Evolutionary conservation across 2,329 filamentous ascomycete species (phyloP).

Genomic region (Fusarium tricinctum): DNA sequence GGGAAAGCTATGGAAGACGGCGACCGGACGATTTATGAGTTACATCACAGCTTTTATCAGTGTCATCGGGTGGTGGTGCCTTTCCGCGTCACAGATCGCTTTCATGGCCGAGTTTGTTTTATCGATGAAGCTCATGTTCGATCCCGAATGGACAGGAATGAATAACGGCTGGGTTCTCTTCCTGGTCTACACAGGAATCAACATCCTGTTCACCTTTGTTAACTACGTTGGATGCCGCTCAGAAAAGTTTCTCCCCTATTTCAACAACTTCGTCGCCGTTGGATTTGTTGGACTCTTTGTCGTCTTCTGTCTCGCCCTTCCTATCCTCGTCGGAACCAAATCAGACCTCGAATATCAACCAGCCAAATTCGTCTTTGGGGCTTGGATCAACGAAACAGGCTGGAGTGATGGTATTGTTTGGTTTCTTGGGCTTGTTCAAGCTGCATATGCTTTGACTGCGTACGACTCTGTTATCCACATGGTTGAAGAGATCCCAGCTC

Average conservation of each 20-base stretch:
- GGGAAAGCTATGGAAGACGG: constrained; percentile 54
- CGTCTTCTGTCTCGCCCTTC: constrained; percentile 63
- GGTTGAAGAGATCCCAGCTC: constrained; percentile 68
- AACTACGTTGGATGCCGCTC: constrained; percentile 66
- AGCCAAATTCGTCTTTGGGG: constrained; percentile 65
- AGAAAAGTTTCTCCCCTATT: constrained; percentile 58
- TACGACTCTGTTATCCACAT: constrained; percentile 72
- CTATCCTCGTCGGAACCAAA: constrained; percentile 65
- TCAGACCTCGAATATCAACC: constrained; percentile 61
- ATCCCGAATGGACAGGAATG: constrained; percentile 60
- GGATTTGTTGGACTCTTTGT: constrained; percentile 67
- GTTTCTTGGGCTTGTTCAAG: constrained; percentile 70
- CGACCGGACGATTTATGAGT: constrained; percentile 62
- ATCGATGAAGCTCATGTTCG: constrained; percentile 68
- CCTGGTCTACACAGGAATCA: constrained; percentile 67
- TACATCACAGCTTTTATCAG: constrained; percentile 73
- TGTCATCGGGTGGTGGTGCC: constrained; percentile 71
- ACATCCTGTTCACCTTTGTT: constrained; percentile 61
- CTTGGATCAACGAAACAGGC: constrained; percentile 60
- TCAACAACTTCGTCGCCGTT: constrained; percentile 69
- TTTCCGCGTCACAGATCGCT: constrained; percentile 67
- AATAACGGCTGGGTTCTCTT: constrained; percentile 66
- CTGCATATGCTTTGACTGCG: constrained; percentile 64
- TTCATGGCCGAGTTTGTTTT: constrained; percentile 70
- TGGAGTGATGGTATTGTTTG: constrained; percentile 68